Evolutionary conservation across 345 rosid genomes (phyloP).

Genomic region (Sisymbrium altissimum): DNA sequence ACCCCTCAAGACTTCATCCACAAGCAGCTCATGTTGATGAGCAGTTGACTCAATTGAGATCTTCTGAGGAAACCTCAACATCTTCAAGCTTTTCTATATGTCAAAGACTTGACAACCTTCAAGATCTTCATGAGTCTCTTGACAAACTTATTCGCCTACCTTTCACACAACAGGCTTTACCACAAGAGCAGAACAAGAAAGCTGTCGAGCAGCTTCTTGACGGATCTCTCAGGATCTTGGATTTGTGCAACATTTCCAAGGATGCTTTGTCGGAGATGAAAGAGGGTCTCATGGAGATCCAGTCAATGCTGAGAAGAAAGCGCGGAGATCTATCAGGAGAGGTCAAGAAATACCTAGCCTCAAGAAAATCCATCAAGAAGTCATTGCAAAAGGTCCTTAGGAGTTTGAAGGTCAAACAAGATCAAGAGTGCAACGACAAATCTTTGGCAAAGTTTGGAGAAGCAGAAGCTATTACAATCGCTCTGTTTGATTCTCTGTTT

Average conservation of each 20-base stretch:
- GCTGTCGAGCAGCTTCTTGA: slow-evolving; percentile 31
- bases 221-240: slow-evolving; percentile 35
- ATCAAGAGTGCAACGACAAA: background rate
- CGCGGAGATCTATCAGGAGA: slow-evolving; percentile 6
- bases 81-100: slow-evolving; percentile 31
- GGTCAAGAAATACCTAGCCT: slow-evolving; percentile 22
- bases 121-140: slow-evolving; percentile 33
- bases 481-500: slow-evolving; percentile 26
- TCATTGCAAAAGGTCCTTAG: slow-evolving; percentile 15
- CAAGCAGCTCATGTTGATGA: slow-evolving; percentile 9
- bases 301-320: slow-evolving; percentile 26
- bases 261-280: slow-evolving; percentile 39
- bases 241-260: slow-evolving; percentile 27
- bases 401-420: slow-evolving; percentile 4
- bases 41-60: slow-evolving; percentile 31
- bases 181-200: slow-evolving; percentile 27
- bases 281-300: slow-evolving; percentile 28
- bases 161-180: slow-evolving; percentile 8
- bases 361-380: slow-evolving; percentile 18
- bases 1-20: slow-evolving; percentile 30
- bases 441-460: slow-evolving; percentile 20
- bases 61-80: slow-evolving; percentile 20
- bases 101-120: slow-evolving; percentile 16
- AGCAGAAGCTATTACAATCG: slow-evolving; percentile 20
- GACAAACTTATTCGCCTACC: slow-evolving; percentile 32